Base-by-base conservation (phyloP, 192 early-diverging fungal species). In the Rhizophagus prolifer region DNA sequence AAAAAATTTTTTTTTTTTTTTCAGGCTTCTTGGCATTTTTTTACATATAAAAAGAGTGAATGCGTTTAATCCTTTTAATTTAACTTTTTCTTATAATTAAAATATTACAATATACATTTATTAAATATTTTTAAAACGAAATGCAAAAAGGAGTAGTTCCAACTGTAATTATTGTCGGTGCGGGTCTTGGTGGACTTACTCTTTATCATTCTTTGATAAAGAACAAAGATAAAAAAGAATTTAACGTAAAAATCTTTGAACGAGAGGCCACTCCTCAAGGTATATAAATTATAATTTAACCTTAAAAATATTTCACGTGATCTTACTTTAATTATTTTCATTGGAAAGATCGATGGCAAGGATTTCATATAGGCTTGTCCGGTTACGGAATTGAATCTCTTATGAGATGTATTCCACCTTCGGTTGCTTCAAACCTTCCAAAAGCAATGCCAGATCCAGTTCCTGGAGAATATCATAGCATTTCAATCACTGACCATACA, bases 311-410 rank as follows among this genome's bases (percentile, higher is more conserved):
- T 31, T 0, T 30, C 25, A 16, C 13, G 4, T 58, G 44, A 31
- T 10, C 58, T 30, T 50, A 4, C 13, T 2, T 16, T 14, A 47
- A 47, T n/a, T n/a, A n/a, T n/a, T n/a, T n/a, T n/a, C n/a, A n/a
- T n/a, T n/a, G n/a, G n/a, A n/a, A 19, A 72, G 70, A 28, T 58
- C 70, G 70, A 12, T 72, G 44, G 70, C 46, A 72, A 72, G 70
- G 70, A 14, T 58, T 50, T 21, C 44, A 72, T 34, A 58, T 72
- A 14, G 19, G 19, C 0, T 3, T 58, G 1, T 21, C 23, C 13
- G 8, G 9, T 26, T 28, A 16, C 6, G 70, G 70, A 10, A 25
- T 58, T 31, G 3, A 25, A 16, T 30, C 70, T 31, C 47, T 72
- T 58, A 9, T 72, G 9, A 26, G 30, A 50, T 58, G 46, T 26